Conservation (phyloP, 257 asterid species). For the Penstemon davidsonii region DNA sequence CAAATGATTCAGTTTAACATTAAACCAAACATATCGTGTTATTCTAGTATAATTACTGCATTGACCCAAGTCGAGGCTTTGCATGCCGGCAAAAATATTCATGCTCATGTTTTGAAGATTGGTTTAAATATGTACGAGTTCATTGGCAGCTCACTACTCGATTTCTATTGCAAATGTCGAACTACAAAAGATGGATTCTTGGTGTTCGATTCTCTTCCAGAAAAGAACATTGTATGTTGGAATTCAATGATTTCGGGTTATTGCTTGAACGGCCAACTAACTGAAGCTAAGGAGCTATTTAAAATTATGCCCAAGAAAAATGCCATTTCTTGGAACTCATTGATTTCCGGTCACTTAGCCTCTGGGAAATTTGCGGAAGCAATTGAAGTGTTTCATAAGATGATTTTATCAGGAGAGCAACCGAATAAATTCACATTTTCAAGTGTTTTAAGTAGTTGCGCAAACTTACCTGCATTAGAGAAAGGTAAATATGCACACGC, state of each 20-base stretch:
- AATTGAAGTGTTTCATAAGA: constrained; percentile 48
- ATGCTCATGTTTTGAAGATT: constrained; percentile 54
- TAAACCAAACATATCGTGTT: constrained; percentile 64
- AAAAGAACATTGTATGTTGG: constrained; percentile 72
- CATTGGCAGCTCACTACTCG: constrained; percentile 61
- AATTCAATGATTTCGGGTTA: constrained; percentile 73
- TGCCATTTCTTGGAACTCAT: constrained; percentile 71
- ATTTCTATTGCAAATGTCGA: constrained; percentile 71
- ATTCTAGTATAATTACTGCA: constrained; percentile 66
- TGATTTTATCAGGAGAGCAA: constrained; percentile 60
- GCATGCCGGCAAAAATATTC: constrained; percentile 58
- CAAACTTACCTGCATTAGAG: constrained; percentile 63
- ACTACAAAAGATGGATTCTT: constrained; percentile 48
- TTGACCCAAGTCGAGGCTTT: constrained; percentile 52
- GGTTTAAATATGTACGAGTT: constrained; percentile 52
- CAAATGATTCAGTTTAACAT: constrained; percentile 48
- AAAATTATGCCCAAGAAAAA: constrained; percentile 52
- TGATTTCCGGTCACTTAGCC: constrained; percentile 54
- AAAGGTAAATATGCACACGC: constrained; percentile 64
- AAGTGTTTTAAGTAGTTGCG: constrained; percentile 63
- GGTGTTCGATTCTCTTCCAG: constrained; percentile 45
- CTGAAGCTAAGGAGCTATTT: constrained; percentile 59
- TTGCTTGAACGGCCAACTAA: constrained; percentile 56
- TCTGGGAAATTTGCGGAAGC: constrained; percentile 47
- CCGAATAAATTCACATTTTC: constrained; percentile 81